Conservation (phyloP, 1,284 basidiomycete species). For the Bothia castanella region DNA sequence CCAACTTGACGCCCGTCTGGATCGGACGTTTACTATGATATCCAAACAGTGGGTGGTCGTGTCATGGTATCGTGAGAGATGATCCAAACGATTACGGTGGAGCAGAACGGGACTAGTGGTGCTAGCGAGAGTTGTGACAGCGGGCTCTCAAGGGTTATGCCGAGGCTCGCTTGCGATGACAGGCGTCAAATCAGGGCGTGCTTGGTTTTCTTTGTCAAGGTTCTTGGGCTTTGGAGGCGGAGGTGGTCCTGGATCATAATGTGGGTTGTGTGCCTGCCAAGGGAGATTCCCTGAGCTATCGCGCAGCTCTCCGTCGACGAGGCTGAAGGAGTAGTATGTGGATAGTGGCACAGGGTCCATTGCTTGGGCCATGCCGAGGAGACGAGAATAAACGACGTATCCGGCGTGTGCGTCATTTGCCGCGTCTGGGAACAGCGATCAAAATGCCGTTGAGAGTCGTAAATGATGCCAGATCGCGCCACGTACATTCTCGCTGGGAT, state of each 20-base stretch:
- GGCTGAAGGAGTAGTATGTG: conserved; percentile 56
- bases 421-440: conserved; percentile 48
- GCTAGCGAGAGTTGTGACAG: not conserved
- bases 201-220: conserved; percentile 12
- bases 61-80: not conserved
- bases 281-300: conserved; percentile 33
- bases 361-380: conserved; percentile 39
- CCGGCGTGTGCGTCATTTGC: conserved; percentile 67
- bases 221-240: conserved; percentile 42
- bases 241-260: conserved; percentile 65
- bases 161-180: not conserved
- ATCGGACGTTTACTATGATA: not conserved
- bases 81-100: not conserved
- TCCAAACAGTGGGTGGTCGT: not conserved
- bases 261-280: conserved; percentile 59
- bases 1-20: conserved; percentile 1
- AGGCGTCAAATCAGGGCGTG: not conserved
- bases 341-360: conserved; percentile 41
- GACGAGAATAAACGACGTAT: conserved; percentile 45
- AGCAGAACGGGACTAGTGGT: not conserved
- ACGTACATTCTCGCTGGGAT: conserved; percentile 57
- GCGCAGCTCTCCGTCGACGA: conserved; percentile 43
- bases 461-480: not conserved
- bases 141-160: not conserved
- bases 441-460: not conserved